Evolutionary conservation across 345 rosid species (phyloP), one percentile per base, ranked within the genome.

Genomic region (Populus nigra): DNA sequence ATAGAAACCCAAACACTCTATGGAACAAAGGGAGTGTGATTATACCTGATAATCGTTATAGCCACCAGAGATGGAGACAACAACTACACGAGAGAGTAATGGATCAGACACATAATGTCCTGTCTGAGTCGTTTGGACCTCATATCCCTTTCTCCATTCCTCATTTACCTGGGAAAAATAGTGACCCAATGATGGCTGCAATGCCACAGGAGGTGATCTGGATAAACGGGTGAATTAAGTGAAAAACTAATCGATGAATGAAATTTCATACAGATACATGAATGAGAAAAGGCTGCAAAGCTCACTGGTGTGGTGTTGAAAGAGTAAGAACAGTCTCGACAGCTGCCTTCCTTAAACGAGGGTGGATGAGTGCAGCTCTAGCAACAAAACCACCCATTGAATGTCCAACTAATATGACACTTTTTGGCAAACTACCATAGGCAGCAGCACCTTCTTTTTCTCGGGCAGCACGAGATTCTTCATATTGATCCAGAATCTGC

Each of bases 331-430:
- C 80, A 80, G 98, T 96, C 82, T 89, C 92, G 67, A 96, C 94
- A 59, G 95, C 88, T 73, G 88, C 88, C 83, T 91, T 92, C 84
- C 95, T 88, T 73, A 96, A 83, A 76, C 31, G 86, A 71, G 98
- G 98, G 83, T 96, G 98, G 78, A 92, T 81, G 7, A 89, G 85
- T 77, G 97, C 98, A 79, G 99, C 98, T 90, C 99, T 91, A 78
- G 99, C 97, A 84, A 96, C 98, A 86, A 96, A 93, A 74, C 99
- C 99, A 83, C 99, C 99, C 94, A 96, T 92, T 71, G 99, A 96
- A 84, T 96, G 99, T 67, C 98, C 99, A 83, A 96, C 93, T 88
- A 96, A 86, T 80, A 96, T 92, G 77, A 96, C 98, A 88, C 85
- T 91, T 74, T 79, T 85, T 41, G 99, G 99, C 87, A 90, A 78